Evolutionary conservation across 768 basidiomycete genomes (phyloP), one percentile per base, ranked within the genome.

Genomic region (Serendipita sp.): DNA sequence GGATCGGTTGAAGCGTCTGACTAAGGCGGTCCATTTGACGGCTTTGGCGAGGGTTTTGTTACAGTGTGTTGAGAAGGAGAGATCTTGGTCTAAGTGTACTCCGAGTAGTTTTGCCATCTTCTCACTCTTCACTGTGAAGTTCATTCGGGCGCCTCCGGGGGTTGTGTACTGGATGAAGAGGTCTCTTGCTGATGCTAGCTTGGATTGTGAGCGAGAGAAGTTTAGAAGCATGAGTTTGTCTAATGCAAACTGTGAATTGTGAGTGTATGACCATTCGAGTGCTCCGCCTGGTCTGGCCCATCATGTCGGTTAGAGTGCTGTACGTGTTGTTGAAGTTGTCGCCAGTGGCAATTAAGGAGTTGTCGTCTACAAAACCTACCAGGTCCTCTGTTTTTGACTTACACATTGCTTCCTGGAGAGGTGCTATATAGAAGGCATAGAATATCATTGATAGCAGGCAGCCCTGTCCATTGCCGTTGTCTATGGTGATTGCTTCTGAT

Each of bases 71-170:
- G 70, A 65, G 66, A 71, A 76, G 0, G 66, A 30, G 2, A 77
- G 66, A 45, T 70, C 68, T 0, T 70, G 54, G 67, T 77, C 75
- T 0, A 76, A 24, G 3, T 67, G 35, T 0, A 78, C 65, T 0
- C 76, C 76, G 0, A 77, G 69, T 63, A 73, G 73, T 41, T 71
- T 72, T 4, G 34, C n/a, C 16, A 1, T 24, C 2, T 38, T 8
- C 24, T 45, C 45, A 0, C 32, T 2, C 1, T 64, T 28, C 0
- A 64, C 24, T 1, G 10, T 16, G 32, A 53, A 53, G 18, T 53
- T 32, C 16, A 7, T 7, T 18, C n/a, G 2, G 10, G 18, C 16
- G 1, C 8, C 8, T 8, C 7, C n/a, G 1, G 8, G 18, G 5
- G 18, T 10, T 2, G 18, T 7, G 16, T 53, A 18, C 8, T 1